phyloP scores from a whole-genome alignment of 495 filamentous ascomycete genomes.

The Neurospora tetrasperma region DNA sequence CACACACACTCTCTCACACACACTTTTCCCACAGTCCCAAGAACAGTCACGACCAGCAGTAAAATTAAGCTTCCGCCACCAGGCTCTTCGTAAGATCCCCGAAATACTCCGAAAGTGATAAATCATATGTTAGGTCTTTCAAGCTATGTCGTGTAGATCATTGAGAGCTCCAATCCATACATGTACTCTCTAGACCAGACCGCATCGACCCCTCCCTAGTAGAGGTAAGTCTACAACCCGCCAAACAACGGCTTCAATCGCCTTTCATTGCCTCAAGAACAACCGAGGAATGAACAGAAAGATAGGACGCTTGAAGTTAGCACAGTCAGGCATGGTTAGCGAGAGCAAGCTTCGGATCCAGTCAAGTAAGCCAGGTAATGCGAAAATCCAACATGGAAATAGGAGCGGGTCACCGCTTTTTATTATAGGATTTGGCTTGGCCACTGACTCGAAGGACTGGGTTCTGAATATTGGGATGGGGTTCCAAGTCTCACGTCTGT shows the following conservation, averaged over 20 bases:
- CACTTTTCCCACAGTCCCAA: not conserved
- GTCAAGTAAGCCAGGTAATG: not conserved
- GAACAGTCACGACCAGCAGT: not conserved
- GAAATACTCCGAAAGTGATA: not conserved
- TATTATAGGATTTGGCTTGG: too few species aligned
- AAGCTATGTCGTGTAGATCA: not conserved
- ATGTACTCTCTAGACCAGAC: not conserved
- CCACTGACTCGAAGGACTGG: not conserved
- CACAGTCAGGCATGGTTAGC: not conserved
- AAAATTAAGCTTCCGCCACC: not conserved
- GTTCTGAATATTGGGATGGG: not conserved
- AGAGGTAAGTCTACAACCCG: too few species aligned
- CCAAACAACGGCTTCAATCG: not conserved
- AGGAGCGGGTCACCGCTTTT: not conserved
- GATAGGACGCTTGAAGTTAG: too few species aligned
- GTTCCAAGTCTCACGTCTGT: not conserved
- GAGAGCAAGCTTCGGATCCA: not conserved
- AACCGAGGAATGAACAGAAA: too few species aligned
- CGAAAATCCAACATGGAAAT: not conserved
- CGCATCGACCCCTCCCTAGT: too few species aligned
- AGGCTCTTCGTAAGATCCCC: not conserved
- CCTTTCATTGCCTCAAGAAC: not conserved
- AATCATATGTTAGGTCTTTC: not conserved
- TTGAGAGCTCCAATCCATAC: not conserved
- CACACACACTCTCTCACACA: not conserved